Base-by-base conservation (phyloP, 2,329 filamentous ascomycete genomes). In the Pyrenophora teres region DNA sequence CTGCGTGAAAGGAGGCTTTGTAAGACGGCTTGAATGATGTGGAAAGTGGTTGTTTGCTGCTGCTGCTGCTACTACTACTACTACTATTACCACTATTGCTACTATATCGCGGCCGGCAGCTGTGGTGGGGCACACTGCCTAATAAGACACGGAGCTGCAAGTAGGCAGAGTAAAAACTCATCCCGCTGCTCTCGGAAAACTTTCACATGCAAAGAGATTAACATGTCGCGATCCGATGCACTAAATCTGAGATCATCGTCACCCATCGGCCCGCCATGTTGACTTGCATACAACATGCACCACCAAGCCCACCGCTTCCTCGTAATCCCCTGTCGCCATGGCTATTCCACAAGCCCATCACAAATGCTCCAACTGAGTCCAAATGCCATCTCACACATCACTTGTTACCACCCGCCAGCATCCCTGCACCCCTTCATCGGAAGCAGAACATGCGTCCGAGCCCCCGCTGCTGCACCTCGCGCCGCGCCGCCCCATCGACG, bases 401-500 rank as follows among this genome's bases (percentile, higher is more conserved):
- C 47, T 43, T 41, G 43, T 52, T 44, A 48, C 25, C 47, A 27
- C n/a, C 33, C 18, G 25, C 39, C 13, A 36, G 41, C 30, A 44
- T n/a, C 12, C 42, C 23, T 45, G 36, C 49, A 52, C 36, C 13
- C 12, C 42, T 10, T 62, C 60, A 63, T 38, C 58, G 53, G 46
- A 66, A 69, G 47, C 64, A 64, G 35, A 69, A 67, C 61, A 73
- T 64, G 16, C 68, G 63, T 25, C 72, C 72, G 40, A 76, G 58
- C 1, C 74, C 75, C 49, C 75, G 65, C 65, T 77, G 72, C 60
- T 74, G 69, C 21, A 72, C 57, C 62, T 77, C 75, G 40, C 75
- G 68, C 52, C 70, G 64, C 21, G 74, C 75, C 36, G 74, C 75
- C 15, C 74, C 73, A 51, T 77, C 75, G 21, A 74, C 49, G 38